Base-by-base conservation (phyloP, 495 filamentous ascomycete species). In the Bryoglossum gracile region DNA sequence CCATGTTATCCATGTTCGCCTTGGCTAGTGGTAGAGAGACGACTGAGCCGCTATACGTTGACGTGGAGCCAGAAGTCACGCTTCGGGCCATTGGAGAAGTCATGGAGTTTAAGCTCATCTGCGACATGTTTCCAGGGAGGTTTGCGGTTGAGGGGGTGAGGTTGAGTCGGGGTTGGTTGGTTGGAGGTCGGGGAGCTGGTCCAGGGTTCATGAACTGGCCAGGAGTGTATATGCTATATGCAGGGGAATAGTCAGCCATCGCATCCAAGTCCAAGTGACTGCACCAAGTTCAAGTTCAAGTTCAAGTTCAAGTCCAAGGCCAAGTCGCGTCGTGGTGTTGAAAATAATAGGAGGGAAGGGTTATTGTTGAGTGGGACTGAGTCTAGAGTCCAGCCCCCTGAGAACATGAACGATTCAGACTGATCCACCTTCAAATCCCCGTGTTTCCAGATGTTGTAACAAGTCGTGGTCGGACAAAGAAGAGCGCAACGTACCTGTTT, bases 131-230 rank as follows among this genome's bases (percentile, higher is more conserved):
- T 33, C 84, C 84, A 30, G 87, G 83, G 32, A 87, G 74, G 57
- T 79, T 85, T 48, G 72, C 69, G 49, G 74, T 82, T 26, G 74
- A 70, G 42, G 85, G 82, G 35, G 83, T 89, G 21, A 90, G 70
- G 47, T 81, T 82, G 51, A 94, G 78, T 54, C 84, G 84, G 46
- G 88, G 85, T 50, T 85, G 83, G 57, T 91, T 86, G 32, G 80
- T 82, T 11, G 92, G 92, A 38, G 92, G 92, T 53, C 84, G 81
- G 36, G 92, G 92, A 46, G 92, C 91, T 38, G 92, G 91, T 40
- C 92, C 88, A 48, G 92, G 89, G 62, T 96, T 97, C 85, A 96
- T 92, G 69, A 98, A 98, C 64, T 84, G 80, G 60, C 77, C 77
- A 48, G 73, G 70, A 37, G 78, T 69, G 65, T 86, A 87, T 58